A percentile compares a stretch with the other conserved stretches of the same genome.
These are phyloP conservation scores for Fusarium kyushuense DNA, from an alignment of 2,329 filamentous ascomycete genomes.

Conservation along the genomic window DNA sequence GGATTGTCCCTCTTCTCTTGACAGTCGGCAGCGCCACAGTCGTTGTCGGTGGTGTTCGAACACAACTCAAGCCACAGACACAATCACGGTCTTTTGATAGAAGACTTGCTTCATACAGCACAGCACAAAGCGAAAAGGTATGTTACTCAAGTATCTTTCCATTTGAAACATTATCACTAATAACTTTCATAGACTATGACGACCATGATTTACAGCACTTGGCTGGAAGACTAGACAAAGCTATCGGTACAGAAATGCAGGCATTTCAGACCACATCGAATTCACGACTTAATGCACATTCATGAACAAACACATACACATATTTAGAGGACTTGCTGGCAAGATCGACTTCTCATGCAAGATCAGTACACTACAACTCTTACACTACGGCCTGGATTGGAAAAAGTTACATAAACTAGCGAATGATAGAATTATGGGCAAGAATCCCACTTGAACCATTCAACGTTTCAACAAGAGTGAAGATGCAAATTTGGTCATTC, in stretches of 20 bases:
- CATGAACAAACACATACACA: not conserved
- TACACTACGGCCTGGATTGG: not conserved
- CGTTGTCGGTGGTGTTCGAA: conserved; percentile 27
- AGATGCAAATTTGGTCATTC: not conserved
- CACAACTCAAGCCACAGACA: conserved; percentile 31
- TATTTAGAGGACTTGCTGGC: not conserved
- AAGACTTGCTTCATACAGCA: conserved; percentile 44
- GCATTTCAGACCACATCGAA: not conserved
- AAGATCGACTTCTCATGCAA: not conserved
- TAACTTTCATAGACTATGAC: conserved; percentile 3
- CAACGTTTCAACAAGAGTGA: not conserved
- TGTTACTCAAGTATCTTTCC: not conserved
- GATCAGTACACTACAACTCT: not conserved
- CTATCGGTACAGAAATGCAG: not conserved
- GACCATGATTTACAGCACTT: conserved; percentile 23
- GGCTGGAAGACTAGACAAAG: conserved; percentile 13
- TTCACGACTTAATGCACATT: conserved; percentile 2
- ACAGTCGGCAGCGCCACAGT: conserved; percentile 41
- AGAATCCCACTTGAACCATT: not conserved
- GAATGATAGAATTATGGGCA: not conserved
- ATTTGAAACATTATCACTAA: conserved; percentile 23
- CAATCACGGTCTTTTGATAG: conserved; percentile 40
- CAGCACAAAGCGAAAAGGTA: conserved; percentile 38
- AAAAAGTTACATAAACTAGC: not conserved
- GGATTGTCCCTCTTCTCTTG: conserved; percentile 42